phyloP scores from a whole-genome alignment of 2,329 filamentous ascomycete genomes.

The Nemania sp. region DNA sequence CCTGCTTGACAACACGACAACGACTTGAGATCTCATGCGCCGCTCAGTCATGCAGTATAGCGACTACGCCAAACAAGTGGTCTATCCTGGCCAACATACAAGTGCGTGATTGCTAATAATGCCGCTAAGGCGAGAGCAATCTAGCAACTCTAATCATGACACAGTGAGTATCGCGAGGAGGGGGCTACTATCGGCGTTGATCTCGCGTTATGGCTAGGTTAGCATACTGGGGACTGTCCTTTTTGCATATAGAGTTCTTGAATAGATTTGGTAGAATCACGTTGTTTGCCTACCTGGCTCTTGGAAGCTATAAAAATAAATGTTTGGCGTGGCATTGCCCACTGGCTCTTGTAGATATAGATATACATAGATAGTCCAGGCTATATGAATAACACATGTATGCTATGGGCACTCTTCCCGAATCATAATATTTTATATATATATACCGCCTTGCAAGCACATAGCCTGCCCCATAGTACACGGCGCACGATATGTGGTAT shows the following conservation, averaged over 20 bases:
- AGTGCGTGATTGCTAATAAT: neutral
- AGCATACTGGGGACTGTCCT: neutral
- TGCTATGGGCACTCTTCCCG: neutral
- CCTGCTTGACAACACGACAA: neutral
- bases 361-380: neutral
- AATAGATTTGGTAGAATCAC: neutral
- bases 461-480: neutral
- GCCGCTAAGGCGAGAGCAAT: neutral
- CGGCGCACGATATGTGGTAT: neutral
- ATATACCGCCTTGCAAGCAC: neutral
- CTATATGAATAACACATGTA: neutral
- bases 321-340: neutral
- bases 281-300: neutral
- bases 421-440: neutral
- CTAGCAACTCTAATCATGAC: neutral
- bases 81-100: neutral
- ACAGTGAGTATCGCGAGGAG: neutral
- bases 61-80: neutral
- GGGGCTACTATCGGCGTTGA: neutral
- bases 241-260: neutral
- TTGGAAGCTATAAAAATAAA: neutral
- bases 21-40: neutral
- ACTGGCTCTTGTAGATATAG: neutral
- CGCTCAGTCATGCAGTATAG: neutral
- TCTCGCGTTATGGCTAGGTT: neutral